phyloP scores from a whole-genome alignment of 2,329 filamentous ascomycete species.

The Talaromyces sp. region DNA sequence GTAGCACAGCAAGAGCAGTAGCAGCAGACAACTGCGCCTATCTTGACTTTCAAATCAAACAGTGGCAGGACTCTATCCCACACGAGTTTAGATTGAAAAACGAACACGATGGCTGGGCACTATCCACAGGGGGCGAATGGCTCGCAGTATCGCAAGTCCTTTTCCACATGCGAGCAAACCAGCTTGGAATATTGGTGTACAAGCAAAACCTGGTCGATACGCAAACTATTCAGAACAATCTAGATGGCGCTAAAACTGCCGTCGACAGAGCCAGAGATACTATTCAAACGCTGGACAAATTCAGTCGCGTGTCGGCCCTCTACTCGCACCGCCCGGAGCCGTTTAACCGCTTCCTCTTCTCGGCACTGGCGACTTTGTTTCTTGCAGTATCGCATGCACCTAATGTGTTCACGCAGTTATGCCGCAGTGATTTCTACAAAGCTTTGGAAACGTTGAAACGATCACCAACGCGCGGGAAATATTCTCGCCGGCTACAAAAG shows the following conservation, averaged over 20 bases:
- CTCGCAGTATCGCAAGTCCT: conserved; percentile 70
- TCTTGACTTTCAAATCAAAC: conserved; percentile 73
- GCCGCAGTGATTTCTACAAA: conserved; percentile 60
- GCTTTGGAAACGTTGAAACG: conserved; percentile 58
- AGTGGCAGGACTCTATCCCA: conserved; percentile 73
- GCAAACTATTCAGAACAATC: conserved; percentile 71
- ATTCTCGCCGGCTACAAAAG: conserved; percentile 56
- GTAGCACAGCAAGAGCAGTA: conserved; percentile 58
- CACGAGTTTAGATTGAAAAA: conserved; percentile 54
- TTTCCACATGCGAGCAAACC: conserved; percentile 81
- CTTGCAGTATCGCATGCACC: conserved; percentile 59
- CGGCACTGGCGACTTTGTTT: conserved; percentile 57
- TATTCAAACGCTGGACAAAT: conserved; percentile 52
- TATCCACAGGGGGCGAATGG: conserved; percentile 50
- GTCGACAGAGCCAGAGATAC: conserved; percentile 60
- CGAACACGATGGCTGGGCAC: conserved; percentile 34
- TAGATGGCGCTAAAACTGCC: conserved; percentile 62
- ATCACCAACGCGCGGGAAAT: conserved; percentile 54
- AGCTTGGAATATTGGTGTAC: conserved; percentile 83
- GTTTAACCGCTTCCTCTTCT: conserved; percentile 62
- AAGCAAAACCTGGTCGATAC: conserved; percentile 78
- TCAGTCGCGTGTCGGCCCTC: conserved; percentile 56
- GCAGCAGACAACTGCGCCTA: conserved; percentile 65
- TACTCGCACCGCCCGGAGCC: conserved; percentile 57
- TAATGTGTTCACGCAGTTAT: conserved; percentile 49